Conservation (phyloP, 306 rosid genomes). For the Nissolia schottii region DNA sequence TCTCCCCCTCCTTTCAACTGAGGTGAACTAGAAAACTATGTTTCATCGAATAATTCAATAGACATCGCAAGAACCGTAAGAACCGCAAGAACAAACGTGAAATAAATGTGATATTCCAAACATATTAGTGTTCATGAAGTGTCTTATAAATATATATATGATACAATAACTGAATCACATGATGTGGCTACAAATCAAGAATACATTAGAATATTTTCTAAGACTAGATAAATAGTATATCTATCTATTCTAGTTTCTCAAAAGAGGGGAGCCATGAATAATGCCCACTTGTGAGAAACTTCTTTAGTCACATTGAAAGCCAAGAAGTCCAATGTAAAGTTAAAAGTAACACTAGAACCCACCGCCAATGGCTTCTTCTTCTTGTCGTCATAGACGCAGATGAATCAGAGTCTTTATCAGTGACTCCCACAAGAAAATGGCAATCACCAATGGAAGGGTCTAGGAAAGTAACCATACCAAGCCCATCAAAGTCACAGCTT, state of each 20-base stretch:
- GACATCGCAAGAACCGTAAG: not conserved
- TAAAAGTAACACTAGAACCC: slow-evolving; percentile 34
- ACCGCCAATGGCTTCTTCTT: slow-evolving; percentile 15
- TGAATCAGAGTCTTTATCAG: slow-evolving; percentile 43
- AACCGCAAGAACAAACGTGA: not conserved
- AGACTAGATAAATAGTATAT: slow-evolving; percentile 25
- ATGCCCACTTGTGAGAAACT: slow-evolving; percentile 52
- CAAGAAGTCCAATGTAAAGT: slow-evolving; percentile 36
- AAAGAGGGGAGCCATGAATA: slow-evolving; percentile 45
- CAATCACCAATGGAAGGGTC: slow-evolving; percentile 91
- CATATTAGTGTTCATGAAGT: slow-evolving; percentile 12
- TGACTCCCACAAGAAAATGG: slow-evolving; percentile 79
- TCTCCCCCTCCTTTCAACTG: not conserved
- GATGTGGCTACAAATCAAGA: slow-evolving; percentile 30
- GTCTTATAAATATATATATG: slow-evolving; percentile 30
- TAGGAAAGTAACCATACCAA: slow-evolving; percentile 72
- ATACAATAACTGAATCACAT: slow-evolving; percentile 32
- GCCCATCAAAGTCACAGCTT: slow-evolving; percentile 89
- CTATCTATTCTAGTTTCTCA: slow-evolving; percentile 35
- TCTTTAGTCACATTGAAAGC: slow-evolving; percentile 28
- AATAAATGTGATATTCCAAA: slow-evolving; percentile 24
- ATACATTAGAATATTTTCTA: slow-evolving; percentile 34
- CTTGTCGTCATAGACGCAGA: slow-evolving; percentile 42
- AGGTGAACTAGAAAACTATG: not conserved
- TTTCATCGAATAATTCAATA: not conserved